Evolutionary conservation across 306 rosid genomes (phyloP).

Genomic region (Benincasa hispida): DNA sequence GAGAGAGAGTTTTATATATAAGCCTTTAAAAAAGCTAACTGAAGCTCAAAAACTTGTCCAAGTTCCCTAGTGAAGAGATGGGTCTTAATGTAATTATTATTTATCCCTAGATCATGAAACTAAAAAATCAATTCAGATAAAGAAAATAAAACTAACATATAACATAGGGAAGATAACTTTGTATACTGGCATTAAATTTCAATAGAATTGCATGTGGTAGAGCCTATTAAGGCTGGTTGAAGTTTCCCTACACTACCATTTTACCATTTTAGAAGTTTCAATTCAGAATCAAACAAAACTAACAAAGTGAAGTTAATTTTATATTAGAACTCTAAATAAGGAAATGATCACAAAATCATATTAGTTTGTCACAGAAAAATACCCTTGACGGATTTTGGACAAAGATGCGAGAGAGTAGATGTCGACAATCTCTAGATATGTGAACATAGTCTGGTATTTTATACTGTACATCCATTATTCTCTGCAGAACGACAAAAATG

Average conservation of each 20-base stretch:
- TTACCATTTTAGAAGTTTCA: too few species aligned
- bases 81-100: neutral
- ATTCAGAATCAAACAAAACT: neutral
- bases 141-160: neutral
- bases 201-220: too few species aligned
- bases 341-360: neutral
- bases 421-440: slow-evolving; percentile 54
- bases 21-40: neutral
- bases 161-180: neutral
- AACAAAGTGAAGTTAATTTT: neutral
- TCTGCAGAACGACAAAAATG: slow-evolving; percentile 25
- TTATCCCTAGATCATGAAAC: neutral
- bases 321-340: neutral
- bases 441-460: slow-evolving; percentile 61
- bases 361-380: neutral
- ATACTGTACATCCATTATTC: slow-evolving; percentile 48
- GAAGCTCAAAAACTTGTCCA: neutral
- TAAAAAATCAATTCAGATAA: neutral
- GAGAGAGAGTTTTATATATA: neutral
- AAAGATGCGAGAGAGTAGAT: slow-evolving; percentile 51
- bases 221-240: too few species aligned
- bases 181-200: too few species aligned
- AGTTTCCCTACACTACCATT: too few species aligned
- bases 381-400: slow-evolving; percentile 50
- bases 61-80: neutral